Evolutionary conservation across 2,329 filamentous ascomycete genomes (phyloP).

Genomic region (Diplodia scrobiculata): DNA sequence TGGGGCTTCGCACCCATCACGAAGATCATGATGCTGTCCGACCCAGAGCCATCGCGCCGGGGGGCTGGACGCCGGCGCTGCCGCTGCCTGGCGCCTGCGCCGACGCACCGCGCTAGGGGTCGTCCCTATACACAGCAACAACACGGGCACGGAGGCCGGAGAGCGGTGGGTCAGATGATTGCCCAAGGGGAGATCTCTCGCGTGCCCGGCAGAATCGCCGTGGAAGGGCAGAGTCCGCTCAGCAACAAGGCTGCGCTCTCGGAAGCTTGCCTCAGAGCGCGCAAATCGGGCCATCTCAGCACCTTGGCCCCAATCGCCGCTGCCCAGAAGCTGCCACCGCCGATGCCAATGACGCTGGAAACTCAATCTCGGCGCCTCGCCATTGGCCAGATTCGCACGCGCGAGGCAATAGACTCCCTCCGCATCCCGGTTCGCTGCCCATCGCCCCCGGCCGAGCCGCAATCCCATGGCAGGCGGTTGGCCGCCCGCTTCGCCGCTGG

Average conservation of each 20-base stretch:
- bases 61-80: background rate
- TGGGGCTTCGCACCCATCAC: background rate
- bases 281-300: slow-evolving; percentile 17
- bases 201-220: slow-evolving; percentile 5
- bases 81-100: no score
- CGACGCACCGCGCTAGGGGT: no score
- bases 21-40: slow-evolving; percentile 11
- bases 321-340: slow-evolving; percentile 7
- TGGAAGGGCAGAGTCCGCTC: background rate
- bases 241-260: slow-evolving; percentile 5
- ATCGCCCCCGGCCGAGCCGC: slow-evolving; percentile 13
- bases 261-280: slow-evolving; percentile 12
- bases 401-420: slow-evolving; percentile 10
- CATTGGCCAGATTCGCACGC: slow-evolving; percentile 1
- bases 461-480: background rate
- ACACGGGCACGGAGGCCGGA: no score
- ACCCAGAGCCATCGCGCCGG: background rate
- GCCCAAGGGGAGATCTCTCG: background rate
- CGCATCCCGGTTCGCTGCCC: slow-evolving; percentile 12
- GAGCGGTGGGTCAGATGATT: slow-evolving; percentile 8
- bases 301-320: background rate
- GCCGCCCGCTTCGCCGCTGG: background rate
- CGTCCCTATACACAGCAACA: no score
- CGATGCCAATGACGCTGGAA: slow-evolving; percentile 24
- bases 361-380: background rate